Conservation (phyloP, 768 basidiomycete genomes). For the Porphyrellus cyaneotinctus region DNA sequence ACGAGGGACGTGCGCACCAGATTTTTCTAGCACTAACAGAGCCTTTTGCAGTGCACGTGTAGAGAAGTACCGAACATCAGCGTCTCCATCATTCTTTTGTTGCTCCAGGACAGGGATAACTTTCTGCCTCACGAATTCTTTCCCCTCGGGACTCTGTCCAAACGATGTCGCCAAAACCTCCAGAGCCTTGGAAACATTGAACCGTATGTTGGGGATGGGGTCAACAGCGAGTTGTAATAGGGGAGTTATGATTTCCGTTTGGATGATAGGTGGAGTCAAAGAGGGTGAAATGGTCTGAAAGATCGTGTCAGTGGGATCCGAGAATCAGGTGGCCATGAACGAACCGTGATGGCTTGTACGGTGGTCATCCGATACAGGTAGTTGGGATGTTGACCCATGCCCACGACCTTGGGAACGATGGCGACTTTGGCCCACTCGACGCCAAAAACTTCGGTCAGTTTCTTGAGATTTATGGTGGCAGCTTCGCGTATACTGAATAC, state of each 20-base stretch:
- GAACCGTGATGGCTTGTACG: constrained; percentile 94
- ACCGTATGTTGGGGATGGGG: constrained; percentile 97
- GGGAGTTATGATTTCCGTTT: constrained; percentile 77
- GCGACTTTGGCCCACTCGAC: constrained; percentile 94
- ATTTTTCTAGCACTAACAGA: constrained; percentile 34
- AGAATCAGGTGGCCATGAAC: constrained; percentile 21
- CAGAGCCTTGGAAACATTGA: constrained; percentile 95
- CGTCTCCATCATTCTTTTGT: constrained; percentile 84
- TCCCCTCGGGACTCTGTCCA: constrained; percentile 61
- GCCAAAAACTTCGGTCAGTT: constrained; percentile 96
- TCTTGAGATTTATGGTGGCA: constrained; percentile 95
- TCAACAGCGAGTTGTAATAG: constrained; percentile 81
- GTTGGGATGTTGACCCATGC: constrained; percentile 95
- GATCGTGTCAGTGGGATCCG: constrained; percentile 7
- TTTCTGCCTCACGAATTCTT: constrained; percentile 65
- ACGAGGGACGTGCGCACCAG: constrained; percentile 29
- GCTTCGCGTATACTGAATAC: constrained; percentile 98
- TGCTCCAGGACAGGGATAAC: constrained; percentile 82
- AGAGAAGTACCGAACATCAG: constrained; percentile 96
- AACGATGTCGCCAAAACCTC: constrained; percentile 82
- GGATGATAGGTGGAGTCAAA: constrained; percentile 77
- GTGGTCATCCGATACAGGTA: constrained; percentile 99
- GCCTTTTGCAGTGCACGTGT: constrained; percentile 69
- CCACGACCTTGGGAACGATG: constrained; percentile 95
- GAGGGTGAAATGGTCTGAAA: constrained; percentile 92